Evolutionary conservation across 495 filamentous ascomycete genomes (phyloP).

Genomic region (Jackrogersella multiformis): DNA sequence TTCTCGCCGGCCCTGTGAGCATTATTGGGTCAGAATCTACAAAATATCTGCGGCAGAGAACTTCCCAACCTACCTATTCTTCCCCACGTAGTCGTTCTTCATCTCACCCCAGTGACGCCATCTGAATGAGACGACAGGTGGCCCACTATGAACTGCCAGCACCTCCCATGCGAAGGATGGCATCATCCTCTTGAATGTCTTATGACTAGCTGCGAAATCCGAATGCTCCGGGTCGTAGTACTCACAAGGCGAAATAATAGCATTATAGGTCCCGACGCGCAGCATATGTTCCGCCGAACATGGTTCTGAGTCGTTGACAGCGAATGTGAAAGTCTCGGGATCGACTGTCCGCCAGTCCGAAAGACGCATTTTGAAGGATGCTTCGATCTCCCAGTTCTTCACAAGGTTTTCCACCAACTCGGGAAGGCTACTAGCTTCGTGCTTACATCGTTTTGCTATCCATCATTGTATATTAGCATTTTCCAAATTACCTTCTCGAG

Average conservation of each 20-base stretch:
- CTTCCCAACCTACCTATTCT: neutral
- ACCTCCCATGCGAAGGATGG: slow-evolving; percentile 1
- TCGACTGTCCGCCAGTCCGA: slow-evolving; percentile 9
- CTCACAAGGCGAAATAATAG: slow-evolving; percentile 1
- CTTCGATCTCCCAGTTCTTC: slow-evolving; percentile 13
- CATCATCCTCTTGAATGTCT: slow-evolving; percentile 14
- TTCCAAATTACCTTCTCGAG: neutral
- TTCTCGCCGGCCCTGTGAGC: neutral
- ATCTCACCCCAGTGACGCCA: slow-evolving; percentile 12
- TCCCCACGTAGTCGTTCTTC: slow-evolving; percentile 1
- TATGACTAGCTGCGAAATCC: neutral
- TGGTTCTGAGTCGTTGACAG: slow-evolving; percentile 1
- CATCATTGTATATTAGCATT: neutral
- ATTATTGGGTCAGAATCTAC: neutral
- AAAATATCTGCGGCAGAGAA: too few relatives aligned
- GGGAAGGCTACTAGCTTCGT: slow-evolving; percentile 1
- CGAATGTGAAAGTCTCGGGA: slow-evolving; percentile 2
- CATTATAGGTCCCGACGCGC: slow-evolving; percentile 5
- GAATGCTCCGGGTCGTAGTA: slow-evolving; percentile 1
- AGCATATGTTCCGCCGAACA: slow-evolving; percentile 11
- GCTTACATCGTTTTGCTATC: slow-evolving; percentile 3
- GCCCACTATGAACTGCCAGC: neutral
- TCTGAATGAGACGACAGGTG: slow-evolving; percentile 1
- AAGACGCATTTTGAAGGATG: slow-evolving; percentile 1
- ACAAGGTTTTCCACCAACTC: slow-evolving; percentile 6